phyloP scores from a whole-genome alignment of 1,284 basidiomycete species.

The Ganoderma multipileum region DNA sequence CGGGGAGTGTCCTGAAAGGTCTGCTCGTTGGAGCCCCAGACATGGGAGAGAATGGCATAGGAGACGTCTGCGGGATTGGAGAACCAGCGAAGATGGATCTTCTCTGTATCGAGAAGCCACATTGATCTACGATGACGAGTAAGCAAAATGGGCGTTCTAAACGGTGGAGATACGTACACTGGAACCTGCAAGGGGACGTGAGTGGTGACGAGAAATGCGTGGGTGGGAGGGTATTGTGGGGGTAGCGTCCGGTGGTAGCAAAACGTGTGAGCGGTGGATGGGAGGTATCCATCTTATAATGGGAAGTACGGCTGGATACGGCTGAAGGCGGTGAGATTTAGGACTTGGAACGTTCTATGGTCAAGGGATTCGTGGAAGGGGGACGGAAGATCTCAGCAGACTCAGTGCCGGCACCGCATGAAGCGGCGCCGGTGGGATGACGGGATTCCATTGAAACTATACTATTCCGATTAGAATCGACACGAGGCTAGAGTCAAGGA shows the following conservation, averaged over 20 bases:
- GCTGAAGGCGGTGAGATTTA: not conserved
- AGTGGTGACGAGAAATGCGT: not conserved
- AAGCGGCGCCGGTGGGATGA: not conserved
- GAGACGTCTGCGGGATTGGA: constrained; percentile 13
- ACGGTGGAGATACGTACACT: not conserved
- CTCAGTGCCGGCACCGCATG: not conserved
- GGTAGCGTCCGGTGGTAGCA: not conserved
- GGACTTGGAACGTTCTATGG: not conserved
- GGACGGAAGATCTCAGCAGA: not conserved
- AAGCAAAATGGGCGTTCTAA: not conserved
- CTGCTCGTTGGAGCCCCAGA: constrained; percentile 22
- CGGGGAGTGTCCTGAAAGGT: constrained; percentile 18
- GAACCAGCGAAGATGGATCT: constrained; percentile 18
- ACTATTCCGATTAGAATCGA: not conserved
- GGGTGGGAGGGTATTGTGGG: not conserved
- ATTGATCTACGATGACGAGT: constrained; percentile 3
- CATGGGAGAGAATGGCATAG: constrained; percentile 30
- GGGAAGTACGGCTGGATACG: not conserved
- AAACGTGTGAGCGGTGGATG: not conserved
- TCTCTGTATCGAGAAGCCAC: constrained; percentile 27
- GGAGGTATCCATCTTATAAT: not conserved
- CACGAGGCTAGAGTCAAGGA: not conserved
- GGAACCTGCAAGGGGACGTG: not conserved
- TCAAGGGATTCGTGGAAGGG: not conserved
- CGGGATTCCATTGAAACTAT: not conserved